Conservation (phyloP, 257 asterid genomes). For the Ballota nigra region DNA sequence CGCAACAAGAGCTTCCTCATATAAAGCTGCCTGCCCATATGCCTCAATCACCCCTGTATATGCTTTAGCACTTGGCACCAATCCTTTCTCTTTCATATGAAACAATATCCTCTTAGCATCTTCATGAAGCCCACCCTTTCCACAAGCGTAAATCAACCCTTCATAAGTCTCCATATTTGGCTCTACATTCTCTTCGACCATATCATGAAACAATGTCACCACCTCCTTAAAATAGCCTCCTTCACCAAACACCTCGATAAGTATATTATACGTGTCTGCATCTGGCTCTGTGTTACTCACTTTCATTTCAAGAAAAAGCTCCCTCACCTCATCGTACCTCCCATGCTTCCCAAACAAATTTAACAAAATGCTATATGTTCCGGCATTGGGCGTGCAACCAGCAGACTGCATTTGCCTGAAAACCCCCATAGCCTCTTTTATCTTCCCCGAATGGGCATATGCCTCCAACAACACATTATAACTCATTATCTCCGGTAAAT, state of each 20-base stretch:
- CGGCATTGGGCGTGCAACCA: constrained; percentile 82
- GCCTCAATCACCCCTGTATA: constrained; percentile 82
- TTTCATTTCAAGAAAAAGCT: constrained; percentile 95
- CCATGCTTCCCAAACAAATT: constrained; percentile 82
- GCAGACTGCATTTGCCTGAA: constrained; percentile 94
- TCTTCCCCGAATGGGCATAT: constrained; percentile 61
- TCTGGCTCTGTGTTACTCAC: constrained; percentile 85
- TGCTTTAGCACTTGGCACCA: constrained; percentile 82
- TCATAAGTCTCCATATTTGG: constrained; percentile 97
- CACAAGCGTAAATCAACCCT: constrained; percentile 86
- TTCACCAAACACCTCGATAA: constrained; percentile 85
- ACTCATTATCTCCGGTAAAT: constrained; percentile 75
- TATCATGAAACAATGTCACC: constrained; percentile 92
- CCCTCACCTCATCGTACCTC: constrained; percentile 87
- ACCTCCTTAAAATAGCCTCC: constrained; percentile 99
- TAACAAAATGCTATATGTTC: constrained; percentile 78
- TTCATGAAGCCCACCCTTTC: constrained; percentile 88
- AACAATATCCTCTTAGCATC: constrained; percentile 74
- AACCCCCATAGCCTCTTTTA: constrained; percentile 81
- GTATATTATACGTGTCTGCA: constrained; percentile 86
- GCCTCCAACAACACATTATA: constrained; percentile 92
- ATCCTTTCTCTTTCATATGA: constrained; percentile 70
- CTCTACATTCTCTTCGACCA: constrained; percentile 89
- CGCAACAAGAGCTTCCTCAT: constrained; percentile 94
- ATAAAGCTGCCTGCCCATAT: constrained; percentile 85